These are phyloP conservation scores for Botrytis fragariae DNA, from an alignment of 2,329 filamentous ascomycete genomes.

Conservation along the genomic window DNA sequence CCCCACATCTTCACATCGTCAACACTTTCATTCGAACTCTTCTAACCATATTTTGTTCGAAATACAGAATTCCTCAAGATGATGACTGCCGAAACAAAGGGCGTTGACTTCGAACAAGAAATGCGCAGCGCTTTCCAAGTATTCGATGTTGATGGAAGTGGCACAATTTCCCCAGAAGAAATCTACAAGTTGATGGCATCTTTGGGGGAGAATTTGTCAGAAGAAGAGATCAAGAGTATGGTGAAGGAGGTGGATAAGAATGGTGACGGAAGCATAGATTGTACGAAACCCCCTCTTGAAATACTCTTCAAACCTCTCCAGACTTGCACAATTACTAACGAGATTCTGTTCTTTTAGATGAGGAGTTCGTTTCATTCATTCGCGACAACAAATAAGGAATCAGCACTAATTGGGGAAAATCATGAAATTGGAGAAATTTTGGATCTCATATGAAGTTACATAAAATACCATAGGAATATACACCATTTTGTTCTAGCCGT, in stretches of 20 bases:
- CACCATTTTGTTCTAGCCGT: not conserved
- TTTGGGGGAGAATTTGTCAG: constrained; percentile 62
- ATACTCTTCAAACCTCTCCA: not conserved
- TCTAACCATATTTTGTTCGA: constrained; percentile 5
- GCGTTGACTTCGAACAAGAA: constrained; percentile 61
- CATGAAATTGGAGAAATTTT: constrained; percentile 2
- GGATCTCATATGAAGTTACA: not conserved
- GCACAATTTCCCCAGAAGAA: constrained; percentile 62
- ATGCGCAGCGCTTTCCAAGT: constrained; percentile 64
- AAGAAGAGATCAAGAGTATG: constrained; percentile 65
- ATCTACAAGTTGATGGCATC: constrained; percentile 62
- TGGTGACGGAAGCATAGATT: constrained; percentile 63
- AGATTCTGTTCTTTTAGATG: constrained; percentile 11
- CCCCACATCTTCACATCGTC: constrained; percentile 4
- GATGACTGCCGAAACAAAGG: constrained; percentile 63
- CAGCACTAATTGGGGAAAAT: not conserved
- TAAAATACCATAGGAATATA: constrained; percentile 9
- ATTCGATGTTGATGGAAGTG: constrained; percentile 64
- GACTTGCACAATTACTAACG: not conserved
- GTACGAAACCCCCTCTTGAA: constrained; percentile 30
- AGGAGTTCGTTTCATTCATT: constrained; percentile 27
- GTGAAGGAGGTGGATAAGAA: constrained; percentile 63
- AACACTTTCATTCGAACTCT: not conserved
- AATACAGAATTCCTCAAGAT: constrained; percentile 61
- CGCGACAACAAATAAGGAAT: constrained; percentile 20